Evolutionary conservation across 2,329 filamentous ascomycete species (phyloP).

Genomic region (Nemania sp.): DNA sequence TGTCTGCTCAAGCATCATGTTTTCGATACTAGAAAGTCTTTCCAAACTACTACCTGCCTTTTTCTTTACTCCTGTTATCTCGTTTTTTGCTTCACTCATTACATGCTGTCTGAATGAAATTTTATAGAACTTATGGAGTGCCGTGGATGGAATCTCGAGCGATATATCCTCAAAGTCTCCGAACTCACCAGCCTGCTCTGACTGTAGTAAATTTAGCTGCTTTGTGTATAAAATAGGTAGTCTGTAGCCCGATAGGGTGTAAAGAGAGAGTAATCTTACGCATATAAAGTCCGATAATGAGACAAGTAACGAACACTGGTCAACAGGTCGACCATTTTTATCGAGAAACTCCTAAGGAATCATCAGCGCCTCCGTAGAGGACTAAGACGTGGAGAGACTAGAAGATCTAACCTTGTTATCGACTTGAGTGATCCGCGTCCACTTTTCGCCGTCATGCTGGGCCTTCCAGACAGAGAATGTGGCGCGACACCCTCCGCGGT

Average conservation of each 20-base stretch:
- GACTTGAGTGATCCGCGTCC: background rate
- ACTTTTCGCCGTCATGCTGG: background rate
- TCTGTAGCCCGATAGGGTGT: background rate
- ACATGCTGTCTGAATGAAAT: background rate
- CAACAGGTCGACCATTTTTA: background rate
- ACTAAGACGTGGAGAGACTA: background rate
- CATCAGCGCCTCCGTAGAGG: background rate
- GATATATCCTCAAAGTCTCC: slow-evolving; percentile 17
- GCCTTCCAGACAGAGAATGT: slow-evolving; percentile 22
- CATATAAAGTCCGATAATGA: slow-evolving; percentile 20
- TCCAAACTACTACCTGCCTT: background rate
- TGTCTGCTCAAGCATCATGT: background rate
- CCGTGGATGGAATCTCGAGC: slow-evolving; percentile 15
- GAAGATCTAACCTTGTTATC: slow-evolving; percentile 3
- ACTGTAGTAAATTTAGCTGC: background rate
- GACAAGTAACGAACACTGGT: slow-evolving; percentile 5
- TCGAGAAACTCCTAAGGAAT: slow-evolving; percentile 4
- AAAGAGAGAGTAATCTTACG: background rate
- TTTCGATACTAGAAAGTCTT: background rate
- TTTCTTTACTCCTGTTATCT: background rate
- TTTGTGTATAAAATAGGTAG: background rate
- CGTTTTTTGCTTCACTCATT: background rate
- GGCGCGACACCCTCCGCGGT: slow-evolving; percentile 4
- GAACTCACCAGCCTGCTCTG: background rate
- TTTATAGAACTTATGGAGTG: slow-evolving; percentile 6